Percentiles rank a stretch among this genome's conserved stretches.
Evolutionary conservation across 495 filamentous ascomycete species (phyloP).

Genomic region (Usnea hakonensis): DNA sequence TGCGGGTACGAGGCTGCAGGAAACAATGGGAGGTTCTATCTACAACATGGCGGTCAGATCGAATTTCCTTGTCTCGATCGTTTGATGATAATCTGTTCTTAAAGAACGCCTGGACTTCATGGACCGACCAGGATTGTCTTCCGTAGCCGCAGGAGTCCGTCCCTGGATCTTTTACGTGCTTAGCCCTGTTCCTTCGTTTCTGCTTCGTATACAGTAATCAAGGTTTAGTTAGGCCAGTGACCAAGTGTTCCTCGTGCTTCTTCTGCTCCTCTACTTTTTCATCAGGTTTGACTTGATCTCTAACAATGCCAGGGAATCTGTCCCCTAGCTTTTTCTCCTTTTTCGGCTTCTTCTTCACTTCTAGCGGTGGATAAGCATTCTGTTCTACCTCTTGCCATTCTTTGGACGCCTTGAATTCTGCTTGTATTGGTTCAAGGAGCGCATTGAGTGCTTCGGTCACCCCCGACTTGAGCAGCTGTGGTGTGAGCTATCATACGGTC

Average conservation of each 20-base stretch:
- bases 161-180: not conserved
- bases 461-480: slow-evolving; percentile 75
- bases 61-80: not conserved
- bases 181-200: too few species aligned
- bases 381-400: slow-evolving; percentile 78
- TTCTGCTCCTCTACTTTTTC: slow-evolving; percentile 19
- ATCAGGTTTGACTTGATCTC: slow-evolving; percentile 17
- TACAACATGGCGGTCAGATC: not conserved
- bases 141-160: not conserved
- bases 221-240: not conserved
- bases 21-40: not conserved
- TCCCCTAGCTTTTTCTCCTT: slow-evolving; percentile 60
- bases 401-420: slow-evolving; percentile 54
- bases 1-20: not conserved
- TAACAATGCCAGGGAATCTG: slow-evolving; percentile 45
- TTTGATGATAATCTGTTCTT: not conserved
- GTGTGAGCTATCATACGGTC: slow-evolving; percentile 53
- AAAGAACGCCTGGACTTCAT: too few species aligned
- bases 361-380: slow-evolving; percentile 73
- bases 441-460: slow-evolving; percentile 59
- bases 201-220: not conserved
- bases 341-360: slow-evolving; percentile 63
- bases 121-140: not conserved
- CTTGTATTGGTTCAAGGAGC: slow-evolving; percentile 68
- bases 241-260: slow-evolving; percentile 9